A percentile compares a stretch with the other conserved stretches of the same genome.
Evolutionary conservation across 352 stramenopile genomes (phyloP).

Genomic region (Phytopythium litorale): DNA sequence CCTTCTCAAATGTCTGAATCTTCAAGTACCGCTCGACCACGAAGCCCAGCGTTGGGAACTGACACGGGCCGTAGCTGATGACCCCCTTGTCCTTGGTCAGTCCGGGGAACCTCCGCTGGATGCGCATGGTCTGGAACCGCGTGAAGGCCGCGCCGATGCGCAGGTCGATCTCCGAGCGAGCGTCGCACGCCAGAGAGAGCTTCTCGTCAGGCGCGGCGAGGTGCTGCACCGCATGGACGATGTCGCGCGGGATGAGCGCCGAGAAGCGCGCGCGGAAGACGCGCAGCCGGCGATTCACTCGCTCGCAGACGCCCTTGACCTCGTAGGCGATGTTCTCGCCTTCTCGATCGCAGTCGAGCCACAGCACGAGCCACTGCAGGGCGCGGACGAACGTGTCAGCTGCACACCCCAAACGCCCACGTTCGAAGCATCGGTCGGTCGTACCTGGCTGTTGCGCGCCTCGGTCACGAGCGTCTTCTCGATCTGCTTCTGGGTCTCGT

Average conservation of each 20-base stretch:
- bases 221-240: slow-evolving; percentile 86
- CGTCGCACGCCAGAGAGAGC: slow-evolving; percentile 84
- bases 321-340: slow-evolving; percentile 99
- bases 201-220: slow-evolving; percentile 75
- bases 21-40: slow-evolving; percentile 92
- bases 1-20: slow-evolving; percentile 96
- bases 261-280: slow-evolving; percentile 92
- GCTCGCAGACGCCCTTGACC: slow-evolving; percentile 87
- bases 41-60: slow-evolving; percentile 99
- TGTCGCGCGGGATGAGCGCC: slow-evolving; percentile 90
- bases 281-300: slow-evolving; percentile 60
- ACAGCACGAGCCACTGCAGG: slow-evolving; percentile 91
- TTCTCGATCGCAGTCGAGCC: slow-evolving; percentile 99
- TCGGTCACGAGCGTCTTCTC: slow-evolving; percentile 90
- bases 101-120: slow-evolving; percentile 79
- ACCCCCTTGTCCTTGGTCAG: slow-evolving; percentile 81
- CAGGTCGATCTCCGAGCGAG: slow-evolving; percentile 94
- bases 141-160: slow-evolving; percentile 94
- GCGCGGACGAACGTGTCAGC: background rate
- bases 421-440: background rate
- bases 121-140: slow-evolving; percentile 93
- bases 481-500: slow-evolving; percentile 87
- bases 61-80: slow-evolving; percentile 99
- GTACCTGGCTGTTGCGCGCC: slow-evolving; percentile 66
- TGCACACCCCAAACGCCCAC: background rate